These are phyloP conservation scores for Thielaviopsis punctulata DNA, from an alignment of 2,329 filamentous ascomycete genomes.

Conservation along the genomic window DNA sequence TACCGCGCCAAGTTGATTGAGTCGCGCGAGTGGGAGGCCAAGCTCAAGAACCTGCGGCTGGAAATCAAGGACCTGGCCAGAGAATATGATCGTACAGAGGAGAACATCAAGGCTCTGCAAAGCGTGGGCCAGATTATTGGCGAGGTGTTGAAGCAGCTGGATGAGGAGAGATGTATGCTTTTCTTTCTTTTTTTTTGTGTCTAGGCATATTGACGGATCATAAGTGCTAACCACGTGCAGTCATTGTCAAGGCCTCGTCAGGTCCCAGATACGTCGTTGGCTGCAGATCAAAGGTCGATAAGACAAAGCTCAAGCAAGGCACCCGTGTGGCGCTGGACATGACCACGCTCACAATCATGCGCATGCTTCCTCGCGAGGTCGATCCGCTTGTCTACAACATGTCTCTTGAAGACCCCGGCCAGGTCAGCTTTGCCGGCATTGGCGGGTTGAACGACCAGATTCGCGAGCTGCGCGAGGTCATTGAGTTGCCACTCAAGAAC, in stretches of 20 bases:
- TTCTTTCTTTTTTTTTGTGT: constrained; percentile 1
- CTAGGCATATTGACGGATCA: background rate
- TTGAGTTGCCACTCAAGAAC: constrained; percentile 95
- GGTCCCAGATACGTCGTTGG: constrained; percentile 96
- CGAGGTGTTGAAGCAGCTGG: constrained; percentile 94
- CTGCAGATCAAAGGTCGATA: constrained; percentile 96
- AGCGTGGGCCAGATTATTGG: constrained; percentile 99
- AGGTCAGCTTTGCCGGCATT: constrained; percentile 95
- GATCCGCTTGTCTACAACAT: constrained; percentile 99
- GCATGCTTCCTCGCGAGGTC: constrained; percentile 96
- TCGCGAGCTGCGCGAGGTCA: constrained; percentile 89
- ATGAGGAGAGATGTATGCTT: constrained; percentile 85
- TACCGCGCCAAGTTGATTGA: constrained; percentile 76
- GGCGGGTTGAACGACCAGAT: constrained; percentile 98
- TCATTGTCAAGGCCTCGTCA: constrained; percentile 96
- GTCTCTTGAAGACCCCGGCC: constrained; percentile 93
- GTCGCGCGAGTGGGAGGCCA: constrained; percentile 96
- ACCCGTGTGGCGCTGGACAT: constrained; percentile 95
- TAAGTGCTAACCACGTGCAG: constrained; percentile 26
- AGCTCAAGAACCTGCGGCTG: constrained; percentile 81
- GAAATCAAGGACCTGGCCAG: constrained; percentile 93
- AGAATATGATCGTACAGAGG: constrained; percentile 92
- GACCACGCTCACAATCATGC: constrained; percentile 99
- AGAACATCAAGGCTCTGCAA: constrained; percentile 98
- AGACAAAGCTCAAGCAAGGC: constrained; percentile 91